These are phyloP conservation scores for Solanum pinnatisectum DNA, from an alignment of 257 asterid genomes.

Conservation along the genomic window DNA sequence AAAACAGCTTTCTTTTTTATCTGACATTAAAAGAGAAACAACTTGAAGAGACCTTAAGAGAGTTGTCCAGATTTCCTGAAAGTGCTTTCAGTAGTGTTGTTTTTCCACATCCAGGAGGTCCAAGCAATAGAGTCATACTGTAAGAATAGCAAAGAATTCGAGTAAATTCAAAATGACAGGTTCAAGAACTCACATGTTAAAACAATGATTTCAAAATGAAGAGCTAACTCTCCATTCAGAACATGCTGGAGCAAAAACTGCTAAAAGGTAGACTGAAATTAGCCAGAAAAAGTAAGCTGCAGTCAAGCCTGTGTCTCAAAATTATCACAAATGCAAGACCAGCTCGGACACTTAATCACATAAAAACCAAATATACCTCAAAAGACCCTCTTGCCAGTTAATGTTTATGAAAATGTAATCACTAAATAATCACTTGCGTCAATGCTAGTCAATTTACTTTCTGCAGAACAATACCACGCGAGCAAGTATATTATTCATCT, in stretches of 20 bases:
- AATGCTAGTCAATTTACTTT: neutral
- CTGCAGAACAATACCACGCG: neutral
- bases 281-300: neutral
- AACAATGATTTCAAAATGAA: neutral
- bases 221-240: neutral
- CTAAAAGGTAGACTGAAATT: neutral
- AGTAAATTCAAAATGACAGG: neutral
- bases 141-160: neutral
- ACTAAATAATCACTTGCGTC: neutral
- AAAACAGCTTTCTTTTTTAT: neutral
- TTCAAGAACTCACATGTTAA: neutral
- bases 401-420: neutral
- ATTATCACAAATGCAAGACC: neutral
- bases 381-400: neutral
- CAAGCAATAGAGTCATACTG: slow-evolving; percentile 63
- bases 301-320: neutral
- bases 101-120: slow-evolving; percentile 77
- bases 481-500: neutral
- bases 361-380: neutral
- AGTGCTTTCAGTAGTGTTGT: slow-evolving; percentile 63
- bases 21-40: neutral
- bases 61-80: slow-evolving; percentile 50
- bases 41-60: slow-evolving; percentile 36
- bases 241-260: neutral
- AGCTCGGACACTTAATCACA: neutral